Base-by-base conservation (phyloP, 1,284 basidiomycete genomes). In the Ganoderma resinaceum region DNA sequence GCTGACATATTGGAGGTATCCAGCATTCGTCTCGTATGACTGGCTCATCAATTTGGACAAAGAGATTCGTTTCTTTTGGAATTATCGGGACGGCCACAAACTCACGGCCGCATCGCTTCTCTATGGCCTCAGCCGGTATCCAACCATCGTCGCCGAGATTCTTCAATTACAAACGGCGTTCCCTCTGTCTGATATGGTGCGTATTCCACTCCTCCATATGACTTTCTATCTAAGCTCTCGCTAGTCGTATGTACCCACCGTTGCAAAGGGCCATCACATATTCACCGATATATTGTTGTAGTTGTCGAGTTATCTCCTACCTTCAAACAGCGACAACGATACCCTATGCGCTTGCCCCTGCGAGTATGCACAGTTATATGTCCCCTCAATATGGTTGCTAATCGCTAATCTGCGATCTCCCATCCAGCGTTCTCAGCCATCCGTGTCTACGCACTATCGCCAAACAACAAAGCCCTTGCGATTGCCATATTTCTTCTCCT, bases 41-140 rank as follows among this genome's bases (percentile, higher is more conserved):
- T 55, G 29, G 52, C 52, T 55, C 29, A 55, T 33, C 52, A 55
- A 55, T 29, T 31, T 55, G 26, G 52, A 55, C 52, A 31, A 29
- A 18, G 52, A 55, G 52, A 31, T 55, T 14, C 52, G 26, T 18
- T 55, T 20, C 18, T 55, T 55, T 14, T 55, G 52, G 52, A 6
- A 16, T 31, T 55, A 31, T 33, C 12, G 52, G 3, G 18, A 33
- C 14, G 52, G 52, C 52, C 52, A 29, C 1, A 55, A 55, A 8
- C 29, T 9, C 16, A 55, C 52, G 16, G 52, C 31, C 29, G 26
- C 52, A 20, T 16, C 31, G 52, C 52, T 55, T 29, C 14, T 55
- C 52, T 55, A 55, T 3, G 31, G 26, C 5, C 52, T 55, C 1
- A 55, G 52, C 29, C 52, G 52, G 16, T 55, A 55, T 14, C 52